Evolutionary conservation across 306 rosid genomes (phyloP), one percentile per base, ranked within the genome.

Genomic region (Mimosa bimucronata): DNA sequence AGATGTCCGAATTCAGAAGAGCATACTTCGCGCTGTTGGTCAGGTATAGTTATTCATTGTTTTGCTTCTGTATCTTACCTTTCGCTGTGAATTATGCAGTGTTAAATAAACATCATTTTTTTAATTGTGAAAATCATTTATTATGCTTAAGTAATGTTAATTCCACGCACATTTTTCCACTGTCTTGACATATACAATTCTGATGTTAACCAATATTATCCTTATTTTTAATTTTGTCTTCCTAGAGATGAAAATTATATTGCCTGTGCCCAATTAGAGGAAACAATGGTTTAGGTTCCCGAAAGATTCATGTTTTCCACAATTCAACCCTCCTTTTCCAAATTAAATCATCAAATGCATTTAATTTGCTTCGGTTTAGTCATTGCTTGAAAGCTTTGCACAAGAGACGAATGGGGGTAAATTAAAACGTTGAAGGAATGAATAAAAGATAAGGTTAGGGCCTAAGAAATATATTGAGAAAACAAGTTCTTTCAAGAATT

Each of bases 1-100:
- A 80, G 99, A 93, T 88, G 87, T 89, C 81, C 90, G 96, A 80
- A 80, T 96, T 79, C 97, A 91, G 83, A 93, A 93, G 88, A 93
- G 93, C 79, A 89, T 96, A 72, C 86, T 90, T 58, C 88, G 92
- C 76, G 96, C 94, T 9, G 99, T 69, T 69, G 97, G 97, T 67
- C 94, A 93, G 97, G 98, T 96, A 86, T 71, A 31, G 77, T 71
- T 30, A 23, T 66, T 50, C 40, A 25, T 61, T 30, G 42, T 29
- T 60, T 38, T 67, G 15, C 25, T 72, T 46, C 11, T 64, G 1
- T 55, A 65, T 73, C 65, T 83, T 84, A n/a, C 31, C 55, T 41
- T 67, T 69, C 11, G 10, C 37, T 6, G 21, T 42, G 55, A 69
- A 25, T 25, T 21, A 69, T 23, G 55, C 11, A 6, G 37, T 25